Evolutionary conservation across 331 rosid genomes (phyloP).

Genomic region (Pyracantha coccinea): DNA sequence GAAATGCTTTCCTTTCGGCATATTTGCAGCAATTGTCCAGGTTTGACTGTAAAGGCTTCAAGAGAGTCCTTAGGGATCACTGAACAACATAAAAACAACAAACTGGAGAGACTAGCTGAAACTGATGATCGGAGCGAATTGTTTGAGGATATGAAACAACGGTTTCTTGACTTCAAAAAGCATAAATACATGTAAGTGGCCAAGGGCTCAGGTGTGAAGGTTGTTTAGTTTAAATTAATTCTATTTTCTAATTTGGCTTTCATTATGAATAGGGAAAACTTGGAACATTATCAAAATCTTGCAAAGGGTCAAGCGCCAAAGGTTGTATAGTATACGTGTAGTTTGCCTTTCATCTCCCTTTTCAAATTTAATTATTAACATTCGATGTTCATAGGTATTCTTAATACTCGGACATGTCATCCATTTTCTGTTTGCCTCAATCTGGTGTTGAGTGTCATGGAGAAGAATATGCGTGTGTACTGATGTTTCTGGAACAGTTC

Average conservation of each 20-base stretch:
- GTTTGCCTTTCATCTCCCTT: neutral
- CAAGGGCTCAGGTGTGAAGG: slow-evolving; percentile 2
- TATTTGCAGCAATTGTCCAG: slow-evolving; percentile 40
- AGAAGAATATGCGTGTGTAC: slow-evolving; percentile 14
- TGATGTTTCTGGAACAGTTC: slow-evolving; percentile 68
- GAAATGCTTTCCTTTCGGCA: neutral
- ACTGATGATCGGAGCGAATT: slow-evolving; percentile 34
- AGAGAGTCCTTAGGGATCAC: slow-evolving; percentile 44
- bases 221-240: slow-evolving; percentile 7
- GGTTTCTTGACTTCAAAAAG: slow-evolving; percentile 69
- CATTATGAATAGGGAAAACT: slow-evolving; percentile 46
- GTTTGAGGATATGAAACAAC: slow-evolving; percentile 58
- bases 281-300: slow-evolving; percentile 63
- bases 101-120: slow-evolving; percentile 27
- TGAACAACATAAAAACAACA: slow-evolving; percentile 35
- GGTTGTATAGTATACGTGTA: slow-evolving; percentile 24
- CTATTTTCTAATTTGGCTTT: slow-evolving; percentile 14
- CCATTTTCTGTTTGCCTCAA: slow-evolving; percentile 1
- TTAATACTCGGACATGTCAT: neutral
- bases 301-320: slow-evolving; percentile 79
- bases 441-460: slow-evolving; percentile 2
- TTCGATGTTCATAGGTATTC: neutral
- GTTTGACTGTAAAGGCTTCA: slow-evolving; percentile 51
- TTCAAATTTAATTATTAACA: slow-evolving; percentile 4
- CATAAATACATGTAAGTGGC: slow-evolving; percentile 57